These are phyloP conservation scores for Fusarium equiseti DNA, from an alignment of 2,329 filamentous ascomycete species.

Conservation along the genomic window DNA sequence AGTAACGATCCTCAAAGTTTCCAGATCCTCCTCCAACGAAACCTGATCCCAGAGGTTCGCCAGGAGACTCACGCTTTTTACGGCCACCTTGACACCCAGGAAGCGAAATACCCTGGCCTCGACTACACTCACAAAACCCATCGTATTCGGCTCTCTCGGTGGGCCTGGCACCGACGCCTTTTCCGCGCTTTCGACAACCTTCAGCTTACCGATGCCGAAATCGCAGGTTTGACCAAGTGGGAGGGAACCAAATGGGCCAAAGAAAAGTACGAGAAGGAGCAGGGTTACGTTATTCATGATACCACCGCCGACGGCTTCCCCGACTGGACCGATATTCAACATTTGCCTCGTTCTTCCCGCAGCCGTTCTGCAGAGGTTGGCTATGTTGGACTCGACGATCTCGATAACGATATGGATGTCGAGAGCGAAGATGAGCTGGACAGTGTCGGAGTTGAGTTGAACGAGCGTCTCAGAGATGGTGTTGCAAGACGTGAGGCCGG, in stretches of 20 bases:
- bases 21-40: conserved; percentile 74
- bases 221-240: conserved; percentile 80
- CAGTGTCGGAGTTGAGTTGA: conserved; percentile 72
- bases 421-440: conserved; percentile 64
- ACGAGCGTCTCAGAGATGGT: conserved; percentile 73
- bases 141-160: conserved; percentile 81
- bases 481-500: conserved; percentile 73
- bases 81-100: conserved; percentile 81
- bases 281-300: conserved; percentile 76
- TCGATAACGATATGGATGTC: conserved; percentile 58
- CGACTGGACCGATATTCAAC: conserved; percentile 61
- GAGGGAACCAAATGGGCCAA: conserved; percentile 87
- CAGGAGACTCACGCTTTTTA: conserved; percentile 84
- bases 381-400: conserved; percentile 38
- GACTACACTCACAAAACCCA: conserved; percentile 81
- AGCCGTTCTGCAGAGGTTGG: conserved; percentile 27
- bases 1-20: conserved; percentile 78
- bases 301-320: conserved; percentile 77
- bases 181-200: conserved; percentile 81
- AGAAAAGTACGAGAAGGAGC: conserved; percentile 81
- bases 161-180: conserved; percentile 79
- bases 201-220: conserved; percentile 76
- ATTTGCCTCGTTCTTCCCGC: conserved; percentile 34
- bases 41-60: conserved; percentile 81
- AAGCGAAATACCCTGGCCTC: conserved; percentile 84